Conservation (phyloP, 192 early-diverging fungal species). For the Allomyces arbusculus region DNA sequence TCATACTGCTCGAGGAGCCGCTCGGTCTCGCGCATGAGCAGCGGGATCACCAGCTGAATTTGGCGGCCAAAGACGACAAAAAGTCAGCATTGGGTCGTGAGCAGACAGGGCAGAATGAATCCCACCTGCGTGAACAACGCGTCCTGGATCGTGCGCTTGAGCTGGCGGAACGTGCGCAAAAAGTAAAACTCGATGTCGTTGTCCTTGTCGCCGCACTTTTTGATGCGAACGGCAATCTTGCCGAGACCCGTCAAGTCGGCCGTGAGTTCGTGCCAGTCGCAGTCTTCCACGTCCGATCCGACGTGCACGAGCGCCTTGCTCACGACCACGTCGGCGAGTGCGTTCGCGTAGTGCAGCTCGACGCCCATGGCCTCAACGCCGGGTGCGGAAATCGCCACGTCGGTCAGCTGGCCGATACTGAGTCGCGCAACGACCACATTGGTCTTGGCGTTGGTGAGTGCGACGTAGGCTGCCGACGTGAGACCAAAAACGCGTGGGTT, state of each 20-base stretch:
- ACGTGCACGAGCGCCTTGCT: background rate
- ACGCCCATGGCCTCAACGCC: background rate
- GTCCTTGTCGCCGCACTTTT: slow-evolving; percentile 56
- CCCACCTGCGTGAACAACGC: background rate
- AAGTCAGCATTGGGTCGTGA: too few relatives aligned
- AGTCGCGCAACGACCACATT: background rate
- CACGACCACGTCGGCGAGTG: background rate
- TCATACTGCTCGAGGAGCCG: background rate
- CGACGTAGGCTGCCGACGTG: background rate
- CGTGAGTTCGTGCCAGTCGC: background rate
- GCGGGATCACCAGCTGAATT: background rate
- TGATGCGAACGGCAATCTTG: slow-evolving; percentile 28
- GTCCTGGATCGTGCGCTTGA: slow-evolving; percentile 47
- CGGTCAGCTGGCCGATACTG: background rate
- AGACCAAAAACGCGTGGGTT: background rate
- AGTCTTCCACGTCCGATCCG: background rate
- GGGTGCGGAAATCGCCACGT: background rate
- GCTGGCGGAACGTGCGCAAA: slow-evolving; percentile 46
- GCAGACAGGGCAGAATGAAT: too few relatives aligned
- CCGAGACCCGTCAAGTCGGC: background rate
- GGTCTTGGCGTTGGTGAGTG: background rate
- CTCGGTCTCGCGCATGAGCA: background rate
- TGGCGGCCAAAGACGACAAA: background rate
- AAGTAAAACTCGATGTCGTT: slow-evolving; percentile 62
- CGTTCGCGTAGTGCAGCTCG: background rate